Conservation (phyloP, 116 monocot species). For the Trichopus zeylanicus region DNA sequence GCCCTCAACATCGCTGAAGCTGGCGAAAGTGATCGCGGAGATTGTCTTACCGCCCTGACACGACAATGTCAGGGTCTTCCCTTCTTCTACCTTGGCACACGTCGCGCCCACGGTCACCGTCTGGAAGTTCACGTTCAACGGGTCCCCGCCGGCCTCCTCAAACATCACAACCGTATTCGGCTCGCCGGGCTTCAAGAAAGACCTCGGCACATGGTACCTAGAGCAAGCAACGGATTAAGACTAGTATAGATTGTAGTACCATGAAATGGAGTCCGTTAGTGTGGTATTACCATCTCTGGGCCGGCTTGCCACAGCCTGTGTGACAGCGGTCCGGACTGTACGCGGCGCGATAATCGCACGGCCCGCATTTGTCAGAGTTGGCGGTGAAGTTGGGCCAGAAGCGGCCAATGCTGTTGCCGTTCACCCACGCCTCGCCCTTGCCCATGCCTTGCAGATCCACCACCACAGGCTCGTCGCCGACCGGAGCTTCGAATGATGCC, state of each 20-base stretch:
- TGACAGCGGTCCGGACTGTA: conserved; percentile 27
- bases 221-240: too few relatives aligned
- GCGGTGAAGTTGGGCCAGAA: background rate
- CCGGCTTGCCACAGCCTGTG: conserved; percentile 31
- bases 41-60: background rate
- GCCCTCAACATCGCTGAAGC: background rate
- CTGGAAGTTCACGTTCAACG: background rate
- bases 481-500: background rate
- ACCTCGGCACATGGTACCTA: conserved; percentile 9
- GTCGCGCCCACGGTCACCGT: background rate
- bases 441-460: conserved; percentile 1
- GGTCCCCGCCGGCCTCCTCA: conserved; percentile 1
- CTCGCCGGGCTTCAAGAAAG: conserved; percentile 2
- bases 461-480: background rate
- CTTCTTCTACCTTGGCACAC: background rate
- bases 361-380: conserved; percentile 6
- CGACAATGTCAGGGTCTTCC: background rate
- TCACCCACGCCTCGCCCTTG: conserved; percentile 2
- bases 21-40: background rate
- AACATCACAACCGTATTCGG: conserved; percentile 3
- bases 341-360: conserved; percentile 27
- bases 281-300: conserved; percentile 35
- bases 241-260: too few relatives aligned
- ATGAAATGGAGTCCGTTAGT: too few relatives aligned
- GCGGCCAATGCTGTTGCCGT: background rate